A percentile compares a stretch with the other conserved stretches of the same genome.
phyloP scores from a whole-genome alignment of 495 filamentous ascomycete genomes.

The Copromyces sp. region DNA sequence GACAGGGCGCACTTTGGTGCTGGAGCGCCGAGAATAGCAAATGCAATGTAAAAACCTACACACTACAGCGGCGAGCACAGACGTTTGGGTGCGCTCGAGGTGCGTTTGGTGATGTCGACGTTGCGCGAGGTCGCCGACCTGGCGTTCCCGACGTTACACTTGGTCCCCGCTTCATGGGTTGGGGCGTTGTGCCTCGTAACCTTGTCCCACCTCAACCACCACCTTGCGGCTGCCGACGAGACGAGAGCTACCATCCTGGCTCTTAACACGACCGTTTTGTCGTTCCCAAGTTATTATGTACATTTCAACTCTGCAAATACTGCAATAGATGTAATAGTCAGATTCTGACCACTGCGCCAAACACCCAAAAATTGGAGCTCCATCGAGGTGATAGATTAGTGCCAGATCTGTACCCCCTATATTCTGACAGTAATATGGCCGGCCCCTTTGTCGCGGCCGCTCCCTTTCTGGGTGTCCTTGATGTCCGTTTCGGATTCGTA shows the following conservation, averaged over 20 bases:
- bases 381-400: no score
- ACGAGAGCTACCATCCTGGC: neutral
- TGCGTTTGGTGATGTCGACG: neutral
- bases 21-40: neutral
- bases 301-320: neutral
- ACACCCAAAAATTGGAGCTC: no score
- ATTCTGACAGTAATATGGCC: no score
- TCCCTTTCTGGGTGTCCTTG: neutral
- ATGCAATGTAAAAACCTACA: neutral
- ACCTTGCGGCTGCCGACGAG: neutral
- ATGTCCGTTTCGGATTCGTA: neutral
- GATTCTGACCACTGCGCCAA: no score
- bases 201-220: neutral
- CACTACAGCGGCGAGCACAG: constrained; percentile 8
- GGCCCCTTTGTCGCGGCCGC: neutral
- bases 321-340: no score
- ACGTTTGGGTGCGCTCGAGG: neutral
- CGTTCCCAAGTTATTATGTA: neutral
- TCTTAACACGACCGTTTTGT: neutral
- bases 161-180: neutral
- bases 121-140: constrained; percentile 16
- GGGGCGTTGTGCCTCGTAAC: neutral
- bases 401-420: no score
- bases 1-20: neutral
- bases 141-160: constrained; percentile 2